Evolutionary conservation across 345 rosid genomes (phyloP).

Genomic region (Nephelium lappaceum): DNA sequence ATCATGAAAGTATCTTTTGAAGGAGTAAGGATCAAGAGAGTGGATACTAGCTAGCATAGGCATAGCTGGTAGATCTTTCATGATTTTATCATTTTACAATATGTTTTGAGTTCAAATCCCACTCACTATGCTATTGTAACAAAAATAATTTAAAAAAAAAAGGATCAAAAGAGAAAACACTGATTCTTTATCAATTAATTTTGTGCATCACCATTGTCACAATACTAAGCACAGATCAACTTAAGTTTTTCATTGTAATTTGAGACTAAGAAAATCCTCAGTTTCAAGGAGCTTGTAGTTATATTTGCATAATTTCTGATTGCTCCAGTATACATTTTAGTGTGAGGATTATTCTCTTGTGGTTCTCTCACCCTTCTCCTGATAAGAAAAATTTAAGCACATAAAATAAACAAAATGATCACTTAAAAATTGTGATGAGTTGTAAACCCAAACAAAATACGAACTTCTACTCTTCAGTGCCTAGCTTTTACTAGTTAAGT

Average conservation of each 20-base stretch:
- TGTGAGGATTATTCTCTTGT: background rate
- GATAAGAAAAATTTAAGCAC: background rate
- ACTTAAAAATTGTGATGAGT: background rate
- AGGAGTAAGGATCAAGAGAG: too few species aligned
- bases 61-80: too few species aligned
- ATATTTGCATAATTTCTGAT: background rate
- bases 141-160: too few species aligned
- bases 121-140: too few species aligned
- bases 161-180: too few species aligned
- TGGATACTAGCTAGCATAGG: too few species aligned
- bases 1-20: too few species aligned
- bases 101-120: too few species aligned
- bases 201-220: background rate
- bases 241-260: too few species aligned
- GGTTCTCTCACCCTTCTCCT: slow-evolving; percentile 2
- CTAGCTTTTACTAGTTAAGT: background rate
- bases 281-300: background rate
- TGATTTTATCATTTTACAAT: too few species aligned
- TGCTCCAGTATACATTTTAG: background rate
- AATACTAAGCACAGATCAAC: background rate
- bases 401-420: background rate
- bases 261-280: background rate
- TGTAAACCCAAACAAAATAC: background rate
- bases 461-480: background rate
- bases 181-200: too few species aligned